Evolutionary conservation across 352 stramenopile genomes (phyloP), one percentile per base, ranked within the genome.

Genomic region (Pythium utonaiense): DNA sequence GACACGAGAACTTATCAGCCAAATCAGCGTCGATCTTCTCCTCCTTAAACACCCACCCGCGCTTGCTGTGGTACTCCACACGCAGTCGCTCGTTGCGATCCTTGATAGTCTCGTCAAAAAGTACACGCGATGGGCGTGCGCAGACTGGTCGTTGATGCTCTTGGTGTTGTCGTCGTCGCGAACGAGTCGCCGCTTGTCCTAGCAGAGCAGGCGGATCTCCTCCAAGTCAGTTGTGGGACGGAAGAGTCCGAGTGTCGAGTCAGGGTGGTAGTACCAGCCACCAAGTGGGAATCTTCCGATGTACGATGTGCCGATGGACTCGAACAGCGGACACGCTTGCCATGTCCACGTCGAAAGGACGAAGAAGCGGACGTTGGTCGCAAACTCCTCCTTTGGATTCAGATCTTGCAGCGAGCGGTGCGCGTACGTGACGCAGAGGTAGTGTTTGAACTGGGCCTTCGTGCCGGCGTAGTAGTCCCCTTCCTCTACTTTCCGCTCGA

Each of bases 361-460:
- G 14, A 58, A 42, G 38, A 41, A 44, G 40, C 49, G 36, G n/a
- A 54, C 50, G 22, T 41, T 17, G 9, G 58, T 47, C 40, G 40
- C 16, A 16, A 64, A 54, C 7, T 59, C 48, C 17, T 34, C 33
- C 36, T 64, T 52, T 19, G n/a, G 28, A 19, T 22, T 27, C 25
- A 64, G 34, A 14, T 64, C 57, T 10, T 57, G 57, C 19, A 64
- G 47, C 27, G 57, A 42, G 6, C 57, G 48, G n/a, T 51, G 25
- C 27, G 49, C 50, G 30, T 58, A 59, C 36, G 58, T 53, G 21
- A 64, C 58, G 7, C 58, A 64, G 6, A 47, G 40, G 16, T 59
- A 25, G 27, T 41, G 24, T 16, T 9, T 10, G 21, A 41, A 14
- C 17, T 33, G 31, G 17, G 7, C 9, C 34, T 8, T 1, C 14